Percentiles rank a stretch among this genome's conserved stretches.
These are phyloP conservation scores for Leishmania aethiopica DNA, from an alignment of 208 protist genomes.

Conservation along the genomic window DNA sequence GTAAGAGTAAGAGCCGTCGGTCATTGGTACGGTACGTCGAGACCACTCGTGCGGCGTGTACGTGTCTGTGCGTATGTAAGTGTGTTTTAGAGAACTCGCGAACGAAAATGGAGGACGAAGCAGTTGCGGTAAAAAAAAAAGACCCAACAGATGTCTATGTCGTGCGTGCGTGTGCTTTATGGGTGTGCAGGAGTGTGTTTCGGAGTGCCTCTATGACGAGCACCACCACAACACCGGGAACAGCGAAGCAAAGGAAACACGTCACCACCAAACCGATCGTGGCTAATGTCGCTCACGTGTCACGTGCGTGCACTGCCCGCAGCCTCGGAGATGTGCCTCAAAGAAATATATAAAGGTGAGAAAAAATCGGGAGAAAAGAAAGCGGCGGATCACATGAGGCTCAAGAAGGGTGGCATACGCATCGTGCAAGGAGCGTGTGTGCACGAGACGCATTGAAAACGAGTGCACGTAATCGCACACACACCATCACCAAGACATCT, in stretches of 20 bases:
- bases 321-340: neutral
- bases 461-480: neutral
- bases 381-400: neutral
- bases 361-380: neutral
- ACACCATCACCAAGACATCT: neutral
- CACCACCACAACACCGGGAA: neutral
- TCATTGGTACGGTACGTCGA: conserved; percentile 7
- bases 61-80: neutral
- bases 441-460: neutral
- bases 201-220: neutral
- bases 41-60: neutral
- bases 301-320: neutral
- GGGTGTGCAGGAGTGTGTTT: neutral
- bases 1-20: conserved; percentile 41
- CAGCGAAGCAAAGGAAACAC: neutral
- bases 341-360: neutral
- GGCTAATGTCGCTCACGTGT: neutral
- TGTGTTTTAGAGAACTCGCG: neutral
- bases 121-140: neutral
- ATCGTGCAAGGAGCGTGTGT: neutral
- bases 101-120: neutral
- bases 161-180: neutral
- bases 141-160: neutral
- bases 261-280: neutral
- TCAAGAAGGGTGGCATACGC: neutral